Base-by-base conservation (phyloP, 1,284 basidiomycete species). In the Malassezia pachydermatis region DNA sequence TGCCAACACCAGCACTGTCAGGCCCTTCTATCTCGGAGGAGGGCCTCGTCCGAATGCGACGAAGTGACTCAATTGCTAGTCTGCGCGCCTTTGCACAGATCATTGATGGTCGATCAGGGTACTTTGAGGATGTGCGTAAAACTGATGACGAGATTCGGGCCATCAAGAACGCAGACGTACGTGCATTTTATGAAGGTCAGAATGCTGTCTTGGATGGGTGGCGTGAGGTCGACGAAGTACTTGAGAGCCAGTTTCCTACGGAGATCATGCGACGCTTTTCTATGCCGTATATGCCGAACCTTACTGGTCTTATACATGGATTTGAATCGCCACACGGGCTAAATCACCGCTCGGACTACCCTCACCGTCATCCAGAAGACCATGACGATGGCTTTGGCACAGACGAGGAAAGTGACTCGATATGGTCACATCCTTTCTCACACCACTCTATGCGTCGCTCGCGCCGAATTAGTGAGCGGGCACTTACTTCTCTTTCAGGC, bases 161-260 rank as follows among this genome's bases (percentile, higher is more conserved):
- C 51, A 49, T 59, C 34, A 57, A 54, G 16, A 50, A 57, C 0
- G 44, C 55, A 0, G 58, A 58, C 14, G 48, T 69, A 11, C 55
- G 45, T 24, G 54, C 49, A 13, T 70, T 63, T 41, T 68, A 70
- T 36, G 64, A 65, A 32, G 52, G 55, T 10, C 58, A 63, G 40
- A 65, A 69, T 36, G 55, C 57, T 28, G 61, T 65, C 5, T 57
- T 70, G 3, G 67, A 70, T 24, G 64, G 62, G 1, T 68, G 63
- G 65, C 54, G 66, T 22, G 64, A 68, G 44, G 63, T 62, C 25
- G 67, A 70, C 41, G 65, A 66, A 45, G 65, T 70, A 43, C 57
- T 70, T 35, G 67, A 70, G 45, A 65, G 61, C 20, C 60, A 58
- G 41, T 70, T 70, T 42, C 65, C 65, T 3, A 58, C 55, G 25